Base-by-base conservation (phyloP, 345 rosid species). In the Salix caprea region DNA sequence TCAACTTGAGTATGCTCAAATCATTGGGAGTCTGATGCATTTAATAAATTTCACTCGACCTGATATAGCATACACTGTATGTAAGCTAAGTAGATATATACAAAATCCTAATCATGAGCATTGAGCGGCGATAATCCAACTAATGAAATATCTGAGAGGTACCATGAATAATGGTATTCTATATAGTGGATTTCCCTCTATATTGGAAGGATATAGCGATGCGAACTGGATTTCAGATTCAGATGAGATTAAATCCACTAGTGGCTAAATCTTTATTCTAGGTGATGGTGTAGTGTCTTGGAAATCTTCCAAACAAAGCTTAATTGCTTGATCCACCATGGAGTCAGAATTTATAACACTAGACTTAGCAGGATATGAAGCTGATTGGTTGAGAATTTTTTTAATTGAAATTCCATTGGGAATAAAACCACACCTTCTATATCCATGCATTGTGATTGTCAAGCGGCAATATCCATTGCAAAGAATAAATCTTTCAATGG, bases 61-160 rank as follows among this genome's bases (percentile, higher is more conserved):
- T 52, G 11, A 19, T 6, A 52, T 52, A 19, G 0, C 8, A 52
- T 52, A 52, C 1, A 0, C 0, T 52, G 58, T 2, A 2, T 52
- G 8, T 52, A 2, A 10, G 19, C 9, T 39, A 0, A 39, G 11
- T 39, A 7, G 0, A 39, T 7, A 39, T 39, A 7, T 0, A 39
- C 11, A 32, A 9, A 54, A 71, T 32, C 4, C 42, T 19, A 65
- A 32, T 6, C 9, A 65, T 13, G 13, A 65, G 39, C 23, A 65
- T 65, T 65, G 23, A 23, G 1, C 0, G 15, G 0, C 23, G 13
- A 32, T 65, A 26, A 0, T 15, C 3, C 0, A 0, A 52, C 7
- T 19, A 18, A 52, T 19, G 4, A 52, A 52, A 52, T 18, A 2
- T 19, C 19, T 52, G 58, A 65, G 6, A 32, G 58, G 58, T 24